Conservation (phyloP, 2,329 filamentous ascomycete genomes). For the Aspergillus alliaceus region DNA sequence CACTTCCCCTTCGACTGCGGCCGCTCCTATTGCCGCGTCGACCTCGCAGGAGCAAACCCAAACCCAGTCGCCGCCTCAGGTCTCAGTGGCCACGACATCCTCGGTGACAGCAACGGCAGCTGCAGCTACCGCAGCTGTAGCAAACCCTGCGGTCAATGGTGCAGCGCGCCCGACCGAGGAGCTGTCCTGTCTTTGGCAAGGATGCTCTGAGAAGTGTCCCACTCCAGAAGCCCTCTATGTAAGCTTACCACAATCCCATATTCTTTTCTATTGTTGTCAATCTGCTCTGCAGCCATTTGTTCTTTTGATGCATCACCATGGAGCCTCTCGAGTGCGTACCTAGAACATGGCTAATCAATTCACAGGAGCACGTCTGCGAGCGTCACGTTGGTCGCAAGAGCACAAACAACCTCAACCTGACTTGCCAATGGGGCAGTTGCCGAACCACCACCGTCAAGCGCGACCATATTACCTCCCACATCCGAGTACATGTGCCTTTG, state of each 20-base stretch:
- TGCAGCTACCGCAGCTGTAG: slow-evolving; percentile 39
- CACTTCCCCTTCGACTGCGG: slow-evolving; percentile 25
- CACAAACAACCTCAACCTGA: slow-evolving; percentile 97
- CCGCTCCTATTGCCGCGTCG: slow-evolving; percentile 26
- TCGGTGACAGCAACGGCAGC: slow-evolving; percentile 35
- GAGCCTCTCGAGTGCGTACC: not conserved
- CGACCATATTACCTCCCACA: slow-evolving; percentile 98
- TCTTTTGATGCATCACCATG: not conserved
- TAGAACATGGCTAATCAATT: not conserved
- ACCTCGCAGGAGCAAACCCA: slow-evolving; percentile 24
- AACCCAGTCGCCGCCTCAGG: slow-evolving; percentile 21
- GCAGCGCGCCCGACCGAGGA: slow-evolving; percentile 34
- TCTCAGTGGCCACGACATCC: slow-evolving; percentile 26
- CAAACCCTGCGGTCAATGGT: slow-evolving; percentile 30
- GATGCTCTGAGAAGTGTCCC: slow-evolving; percentile 60
- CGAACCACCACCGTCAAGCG: slow-evolving; percentile 97
- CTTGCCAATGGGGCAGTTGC: slow-evolving; percentile 95
- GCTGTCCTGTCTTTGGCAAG: slow-evolving; percentile 61
- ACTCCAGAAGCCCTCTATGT: slow-evolving; percentile 64
- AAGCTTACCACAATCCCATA: slow-evolving; percentile 26
- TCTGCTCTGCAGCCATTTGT: not conserved
- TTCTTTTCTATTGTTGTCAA: not conserved
- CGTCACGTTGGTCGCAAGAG: slow-evolving; percentile 98
- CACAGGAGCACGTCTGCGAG: slow-evolving; percentile 93
- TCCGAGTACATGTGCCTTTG: slow-evolving; percentile 95